phyloP scores from a whole-genome alignment of 352 stramenopile species.

The Pythium dissimile region DNA sequence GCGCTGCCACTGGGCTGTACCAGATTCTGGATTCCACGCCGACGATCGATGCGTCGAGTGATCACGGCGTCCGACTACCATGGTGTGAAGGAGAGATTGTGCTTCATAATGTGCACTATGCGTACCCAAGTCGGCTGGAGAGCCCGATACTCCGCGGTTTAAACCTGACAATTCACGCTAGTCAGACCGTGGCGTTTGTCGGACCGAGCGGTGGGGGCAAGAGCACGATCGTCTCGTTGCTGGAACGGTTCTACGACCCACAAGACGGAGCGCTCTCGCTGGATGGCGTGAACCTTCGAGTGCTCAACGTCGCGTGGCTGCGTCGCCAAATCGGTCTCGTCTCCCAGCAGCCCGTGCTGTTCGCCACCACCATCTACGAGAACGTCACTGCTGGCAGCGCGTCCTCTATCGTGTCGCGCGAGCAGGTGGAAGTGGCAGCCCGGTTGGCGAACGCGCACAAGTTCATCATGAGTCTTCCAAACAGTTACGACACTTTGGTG shows the following conservation, averaged over 20 bases:
- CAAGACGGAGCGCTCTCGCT: conserved; percentile 55
- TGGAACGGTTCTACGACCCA: conserved; percentile 63
- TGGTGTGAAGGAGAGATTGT: no score
- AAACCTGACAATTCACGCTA: not conserved
- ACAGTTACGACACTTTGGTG: conserved; percentile 85
- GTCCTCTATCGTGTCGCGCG: no score
- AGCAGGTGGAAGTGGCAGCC: conserved; percentile 85
- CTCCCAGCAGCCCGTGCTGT: no score
- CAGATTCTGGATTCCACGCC: no score
- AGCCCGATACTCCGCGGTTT: not conserved
- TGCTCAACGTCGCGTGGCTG: conserved; percentile 1
- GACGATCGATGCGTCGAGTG: no score
- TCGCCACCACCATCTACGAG: not conserved
- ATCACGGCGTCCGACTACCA: no score
- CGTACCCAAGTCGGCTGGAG: not conserved
- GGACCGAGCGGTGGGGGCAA: conserved; percentile 14
- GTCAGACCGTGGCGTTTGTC: conserved; percentile 7
- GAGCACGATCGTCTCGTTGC: conserved; percentile 36
- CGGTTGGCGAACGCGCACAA: conserved; percentile 81
- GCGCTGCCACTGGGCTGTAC: no score
- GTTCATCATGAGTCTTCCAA: conserved; percentile 87
- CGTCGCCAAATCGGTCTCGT: no score
- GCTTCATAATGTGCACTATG: not conserved
- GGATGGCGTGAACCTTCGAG: conserved; percentile 45
- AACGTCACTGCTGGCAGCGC: no score